phyloP scores from a whole-genome alignment of 192 early-diverging fungal species.

The Allomyces macrogynus region DNA sequence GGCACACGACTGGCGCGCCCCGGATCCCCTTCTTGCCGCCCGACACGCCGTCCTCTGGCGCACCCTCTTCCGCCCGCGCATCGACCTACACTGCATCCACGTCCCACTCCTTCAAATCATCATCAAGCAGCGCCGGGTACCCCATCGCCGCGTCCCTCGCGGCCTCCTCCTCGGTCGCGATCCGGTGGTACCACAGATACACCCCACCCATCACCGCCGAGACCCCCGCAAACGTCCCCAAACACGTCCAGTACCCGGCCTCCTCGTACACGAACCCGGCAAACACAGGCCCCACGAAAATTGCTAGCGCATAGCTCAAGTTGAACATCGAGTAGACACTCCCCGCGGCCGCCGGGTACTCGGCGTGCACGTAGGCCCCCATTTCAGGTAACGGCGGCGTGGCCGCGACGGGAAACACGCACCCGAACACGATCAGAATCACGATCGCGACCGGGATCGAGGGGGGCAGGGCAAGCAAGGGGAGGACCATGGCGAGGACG shows the following conservation, averaged over 20 bases:
- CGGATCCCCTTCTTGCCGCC: no score
- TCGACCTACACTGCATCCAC: no score
- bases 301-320: not conserved
- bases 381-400: not conserved
- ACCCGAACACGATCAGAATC: not conserved
- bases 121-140: no score
- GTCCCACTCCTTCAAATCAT: no score
- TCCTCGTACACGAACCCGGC: not conserved
- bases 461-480: not conserved
- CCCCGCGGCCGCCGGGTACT: not conserved
- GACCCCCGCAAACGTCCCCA: not conserved
- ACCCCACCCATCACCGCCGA: no score
- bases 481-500: not conserved
- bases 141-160: no score
- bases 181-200: no score
- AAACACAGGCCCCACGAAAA: not conserved
- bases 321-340: not conserved
- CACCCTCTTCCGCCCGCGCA: no score
- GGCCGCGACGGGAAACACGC: not conserved
- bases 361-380: not conserved
- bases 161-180: no score
- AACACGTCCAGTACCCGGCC: not conserved
- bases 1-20: no score
- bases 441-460: not conserved
- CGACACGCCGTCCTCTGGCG: no score